phyloP scores from a whole-genome alignment of 2,329 filamentous ascomycete species.

The Fusarium papillatum region DNA sequence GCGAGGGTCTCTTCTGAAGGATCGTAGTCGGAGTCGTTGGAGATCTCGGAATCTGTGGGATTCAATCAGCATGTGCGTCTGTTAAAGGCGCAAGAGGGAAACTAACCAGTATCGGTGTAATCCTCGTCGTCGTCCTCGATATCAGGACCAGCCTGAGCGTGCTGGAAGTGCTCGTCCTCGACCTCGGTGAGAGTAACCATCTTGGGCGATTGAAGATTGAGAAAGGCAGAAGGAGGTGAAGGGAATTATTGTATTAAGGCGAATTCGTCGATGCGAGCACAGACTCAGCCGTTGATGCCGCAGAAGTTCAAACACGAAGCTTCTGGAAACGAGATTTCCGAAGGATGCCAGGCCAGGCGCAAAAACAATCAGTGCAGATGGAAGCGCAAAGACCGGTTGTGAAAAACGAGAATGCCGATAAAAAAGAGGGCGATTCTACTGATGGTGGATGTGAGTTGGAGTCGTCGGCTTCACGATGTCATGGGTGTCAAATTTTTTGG shows the following conservation, averaged over 20 bases:
- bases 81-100: constrained; percentile 8
- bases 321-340: not conserved
- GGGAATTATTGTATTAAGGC: constrained; percentile 18
- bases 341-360: constrained; percentile 5
- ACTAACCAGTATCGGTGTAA: constrained; percentile 91
- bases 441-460: constrained; percentile 36
- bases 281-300: not conserved
- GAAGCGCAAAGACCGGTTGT: not conserved
- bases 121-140: constrained; percentile 89
- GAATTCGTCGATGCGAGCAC: constrained; percentile 8
- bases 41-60: constrained; percentile 84
- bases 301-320: constrained; percentile 9
- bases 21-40: constrained; percentile 81
- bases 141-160: constrained; percentile 76
- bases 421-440: constrained; percentile 28
- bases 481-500: constrained; percentile 46
- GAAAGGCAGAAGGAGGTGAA: not conserved
- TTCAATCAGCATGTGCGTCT: constrained; percentile 11
- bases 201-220: constrained; percentile 52
- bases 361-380: not conserved
- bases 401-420: constrained; percentile 19
- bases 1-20: constrained; percentile 69
- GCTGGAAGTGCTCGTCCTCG: constrained; percentile 93
- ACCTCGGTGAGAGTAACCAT: constrained; percentile 99
- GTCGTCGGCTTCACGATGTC: constrained; percentile 45